These are phyloP conservation scores for Phytophthora pini DNA, from an alignment of 352 stramenopile genomes.

Conservation along the genomic window DNA sequence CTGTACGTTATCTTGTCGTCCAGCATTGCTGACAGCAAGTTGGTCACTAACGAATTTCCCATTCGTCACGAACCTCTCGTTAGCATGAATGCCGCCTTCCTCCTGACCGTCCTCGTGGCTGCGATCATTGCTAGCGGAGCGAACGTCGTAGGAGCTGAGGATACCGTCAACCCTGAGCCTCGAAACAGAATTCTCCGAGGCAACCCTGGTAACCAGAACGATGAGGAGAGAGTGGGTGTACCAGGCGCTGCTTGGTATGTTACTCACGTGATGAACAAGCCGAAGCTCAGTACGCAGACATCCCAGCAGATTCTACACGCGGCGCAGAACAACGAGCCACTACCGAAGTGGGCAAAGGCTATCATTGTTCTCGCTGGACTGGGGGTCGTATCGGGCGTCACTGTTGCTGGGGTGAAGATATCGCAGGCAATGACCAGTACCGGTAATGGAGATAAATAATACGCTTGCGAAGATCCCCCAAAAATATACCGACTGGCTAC, in stretches of 20 bases:
- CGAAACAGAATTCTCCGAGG: not conserved
- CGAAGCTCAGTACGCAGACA: not conserved
- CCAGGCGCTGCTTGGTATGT: not conserved
- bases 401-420: not conserved
- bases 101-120: too few species aligned
- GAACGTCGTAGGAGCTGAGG: too few species aligned
- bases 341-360: conserved; percentile 2
- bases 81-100: too few species aligned
- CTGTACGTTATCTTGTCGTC: too few species aligned
- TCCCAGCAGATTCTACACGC: conserved; percentile 4
- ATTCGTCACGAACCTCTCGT: too few species aligned
- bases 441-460: not conserved
- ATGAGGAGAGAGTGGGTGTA: not conserved
- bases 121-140: too few species aligned
- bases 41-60: too few species aligned
- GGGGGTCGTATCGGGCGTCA: not conserved
- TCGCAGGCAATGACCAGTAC: not conserved
- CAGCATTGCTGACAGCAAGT: too few species aligned
- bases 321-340: conserved; percentile 1
- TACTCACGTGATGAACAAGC: not conserved
- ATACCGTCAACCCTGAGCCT: not conserved
- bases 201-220: not conserved
- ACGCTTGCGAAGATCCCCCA: too few species aligned
- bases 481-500: too few species aligned
- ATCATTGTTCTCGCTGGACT: conserved; percentile 1